phyloP scores from a whole-genome alignment of 2,329 filamentous ascomycete species.

The Zymoseptoria crescenta region DNA sequence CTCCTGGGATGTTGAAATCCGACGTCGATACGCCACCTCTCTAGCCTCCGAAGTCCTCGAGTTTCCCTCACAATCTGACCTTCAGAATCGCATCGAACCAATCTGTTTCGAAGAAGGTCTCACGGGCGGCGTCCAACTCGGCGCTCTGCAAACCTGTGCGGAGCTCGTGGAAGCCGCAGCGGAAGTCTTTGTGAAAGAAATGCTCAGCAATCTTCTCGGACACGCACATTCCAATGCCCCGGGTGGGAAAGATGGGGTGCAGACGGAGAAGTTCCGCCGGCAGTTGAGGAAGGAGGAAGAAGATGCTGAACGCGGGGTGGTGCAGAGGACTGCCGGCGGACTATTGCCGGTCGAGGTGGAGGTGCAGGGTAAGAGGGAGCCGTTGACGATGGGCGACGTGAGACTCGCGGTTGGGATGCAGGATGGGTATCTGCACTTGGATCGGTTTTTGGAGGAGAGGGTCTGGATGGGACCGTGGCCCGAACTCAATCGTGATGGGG shows the following conservation, averaged over 20 bases:
- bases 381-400: conserved; percentile 70
- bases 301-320: conserved; percentile 61
- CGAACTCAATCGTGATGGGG: conserved; percentile 9
- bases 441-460: conserved; percentile 64
- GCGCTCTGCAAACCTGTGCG: conserved; percentile 41
- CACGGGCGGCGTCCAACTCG: conserved; percentile 33
- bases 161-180: conserved; percentile 54
- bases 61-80: conserved; percentile 51
- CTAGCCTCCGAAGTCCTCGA: conserved; percentile 55
- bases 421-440: conserved; percentile 67
- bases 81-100: conserved; percentile 53
- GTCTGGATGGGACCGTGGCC: conserved; percentile 43
- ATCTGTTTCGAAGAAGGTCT: conserved; percentile 60
- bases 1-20: conserved; percentile 57
- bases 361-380: conserved; percentile 61
- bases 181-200: conserved; percentile 56
- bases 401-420: conserved; percentile 67
- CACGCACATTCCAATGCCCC: conserved; percentile 48
- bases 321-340: conserved; percentile 66
- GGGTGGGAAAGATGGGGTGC: conserved; percentile 46
- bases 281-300: conserved; percentile 72
- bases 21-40: conserved; percentile 56
- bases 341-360: conserved; percentile 75
- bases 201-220: conserved; percentile 47
- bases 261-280: conserved; percentile 68